Evolutionary conservation across 441 rosid genomes (phyloP).

Genomic region (Melastoma candidum): DNA sequence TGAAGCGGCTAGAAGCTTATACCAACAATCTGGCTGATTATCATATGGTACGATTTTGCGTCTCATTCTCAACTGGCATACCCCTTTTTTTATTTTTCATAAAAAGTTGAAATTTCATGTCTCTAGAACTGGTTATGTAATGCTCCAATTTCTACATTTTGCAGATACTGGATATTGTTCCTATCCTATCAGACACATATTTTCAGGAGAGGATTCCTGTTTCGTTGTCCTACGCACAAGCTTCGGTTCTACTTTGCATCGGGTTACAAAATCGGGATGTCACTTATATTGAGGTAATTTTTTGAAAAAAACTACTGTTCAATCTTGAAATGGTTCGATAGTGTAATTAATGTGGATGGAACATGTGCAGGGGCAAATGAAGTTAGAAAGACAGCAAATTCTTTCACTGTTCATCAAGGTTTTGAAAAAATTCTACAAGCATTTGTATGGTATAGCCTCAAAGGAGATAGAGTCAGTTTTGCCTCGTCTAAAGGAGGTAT

Average conservation of each 20-base stretch:
- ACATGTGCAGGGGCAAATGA: conserved; percentile 65
- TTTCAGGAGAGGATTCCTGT: conserved; percentile 82
- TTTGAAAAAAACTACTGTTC: not conserved
- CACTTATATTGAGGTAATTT: conserved; percentile 58
- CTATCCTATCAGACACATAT: conserved; percentile 60
- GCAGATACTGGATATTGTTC: conserved; percentile 62
- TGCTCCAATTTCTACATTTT: conserved; percentile 1
- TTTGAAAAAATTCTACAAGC: conserved; percentile 67
- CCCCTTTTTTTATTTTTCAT: too few relatives aligned
- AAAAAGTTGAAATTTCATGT: too few relatives aligned
- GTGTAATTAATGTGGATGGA: too few relatives aligned
- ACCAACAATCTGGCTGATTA: conserved; percentile 67
- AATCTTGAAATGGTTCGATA: too few relatives aligned
- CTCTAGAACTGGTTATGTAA: too few relatives aligned
- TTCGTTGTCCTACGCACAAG: conserved; percentile 66
- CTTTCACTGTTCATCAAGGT: conserved; percentile 59
- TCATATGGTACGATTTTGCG: conserved; percentile 41
- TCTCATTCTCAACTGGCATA: too few relatives aligned
- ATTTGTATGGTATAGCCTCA: conserved; percentile 46
- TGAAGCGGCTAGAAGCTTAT: conserved; percentile 71
- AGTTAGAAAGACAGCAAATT: conserved; percentile 68
- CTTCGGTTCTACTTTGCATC: conserved; percentile 71
- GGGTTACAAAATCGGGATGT: conserved; percentile 76
- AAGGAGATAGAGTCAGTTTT: conserved; percentile 50
- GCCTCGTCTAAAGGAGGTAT: conserved; percentile 74